Evolutionary conservation across 768 basidiomycete genomes (phyloP).

Genomic region (Suillus clintonianus): DNA sequence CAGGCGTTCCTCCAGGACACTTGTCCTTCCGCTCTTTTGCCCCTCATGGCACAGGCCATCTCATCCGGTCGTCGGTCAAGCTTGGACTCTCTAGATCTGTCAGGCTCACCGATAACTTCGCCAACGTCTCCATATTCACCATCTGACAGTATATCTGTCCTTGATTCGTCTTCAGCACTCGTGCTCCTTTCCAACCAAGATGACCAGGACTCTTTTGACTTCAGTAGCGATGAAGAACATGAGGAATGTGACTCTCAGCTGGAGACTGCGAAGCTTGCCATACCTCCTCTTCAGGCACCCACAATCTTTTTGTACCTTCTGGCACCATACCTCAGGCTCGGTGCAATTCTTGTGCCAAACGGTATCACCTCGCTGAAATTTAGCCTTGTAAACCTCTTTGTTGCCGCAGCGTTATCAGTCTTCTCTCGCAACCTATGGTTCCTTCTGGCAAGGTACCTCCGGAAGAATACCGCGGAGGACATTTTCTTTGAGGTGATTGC

Average conservation of each 20-base stretch:
- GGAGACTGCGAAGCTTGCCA: constrained; percentile 7
- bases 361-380: constrained; percentile 48
- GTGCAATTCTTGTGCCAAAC: constrained; percentile 63
- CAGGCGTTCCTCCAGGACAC: constrained; percentile 1
- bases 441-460: constrained; percentile 72
- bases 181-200: constrained; percentile 64
- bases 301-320: constrained; percentile 70
- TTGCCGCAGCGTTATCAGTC: constrained; percentile 58
- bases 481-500: constrained; percentile 64
- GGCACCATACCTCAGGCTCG: constrained; percentile 68
- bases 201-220: constrained; percentile 34
- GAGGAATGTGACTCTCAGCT: constrained; percentile 20
- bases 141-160: constrained; percentile 21
- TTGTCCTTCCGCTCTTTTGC: constrained; percentile 6
- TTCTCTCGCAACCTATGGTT: constrained; percentile 74
- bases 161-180: constrained; percentile 53
- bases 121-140: constrained; percentile 7
- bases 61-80: constrained; percentile 11
- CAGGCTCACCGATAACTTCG: background rate
- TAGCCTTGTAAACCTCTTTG: constrained; percentile 49
- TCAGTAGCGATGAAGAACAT: constrained; percentile 45
- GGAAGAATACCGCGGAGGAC: constrained; percentile 65
- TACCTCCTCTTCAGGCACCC: constrained; percentile 56
- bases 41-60: constrained; percentile 11
- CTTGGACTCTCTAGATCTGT: constrained; percentile 7